These are phyloP conservation scores for Barbarea vulgaris DNA, from an alignment of 345 rosid genomes.

Conservation along the genomic window DNA sequence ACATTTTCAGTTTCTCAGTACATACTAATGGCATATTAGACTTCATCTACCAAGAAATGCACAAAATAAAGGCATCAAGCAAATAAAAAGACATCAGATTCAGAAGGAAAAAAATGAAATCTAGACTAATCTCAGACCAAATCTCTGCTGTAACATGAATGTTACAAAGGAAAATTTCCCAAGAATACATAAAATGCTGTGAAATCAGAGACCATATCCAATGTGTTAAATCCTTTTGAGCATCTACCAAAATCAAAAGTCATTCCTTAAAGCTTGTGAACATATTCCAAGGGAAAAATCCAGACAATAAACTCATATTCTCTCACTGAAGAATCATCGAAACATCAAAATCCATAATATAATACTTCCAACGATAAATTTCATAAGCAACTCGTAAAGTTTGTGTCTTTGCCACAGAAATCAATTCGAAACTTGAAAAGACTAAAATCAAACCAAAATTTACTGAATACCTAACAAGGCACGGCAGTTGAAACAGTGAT, in stretches of 20 bases:
- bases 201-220: background rate
- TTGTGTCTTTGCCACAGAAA: background rate
- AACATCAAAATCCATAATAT: slow-evolving; percentile 16
- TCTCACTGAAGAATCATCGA: slow-evolving; percentile 8
- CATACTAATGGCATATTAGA: slow-evolving; percentile 3
- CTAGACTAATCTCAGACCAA: slow-evolving; percentile 6
- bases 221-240: slow-evolving; percentile 6
- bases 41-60: slow-evolving; percentile 3
- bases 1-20: slow-evolving; percentile 1
- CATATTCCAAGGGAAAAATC: background rate
- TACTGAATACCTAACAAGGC: slow-evolving; percentile 12
- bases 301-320: background rate
- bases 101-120: background rate
- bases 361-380: background rate
- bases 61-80: slow-evolving; percentile 10
- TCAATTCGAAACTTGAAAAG: background rate
- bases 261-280: slow-evolving; percentile 17
- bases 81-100: background rate
- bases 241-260: slow-evolving; percentile 17
- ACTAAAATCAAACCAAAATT: slow-evolving; percentile 18
- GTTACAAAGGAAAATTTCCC: background rate
- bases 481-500: slow-evolving; percentile 22
- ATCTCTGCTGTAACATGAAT: slow-evolving; percentile 1
- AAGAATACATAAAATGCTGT: background rate
- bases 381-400: slow-evolving; percentile 5